Evolutionary conservation across 2,329 filamentous ascomycete genomes (phyloP), one percentile per base, ranked within the genome.

Genomic region (Sporothrix variecibatus): DNA sequence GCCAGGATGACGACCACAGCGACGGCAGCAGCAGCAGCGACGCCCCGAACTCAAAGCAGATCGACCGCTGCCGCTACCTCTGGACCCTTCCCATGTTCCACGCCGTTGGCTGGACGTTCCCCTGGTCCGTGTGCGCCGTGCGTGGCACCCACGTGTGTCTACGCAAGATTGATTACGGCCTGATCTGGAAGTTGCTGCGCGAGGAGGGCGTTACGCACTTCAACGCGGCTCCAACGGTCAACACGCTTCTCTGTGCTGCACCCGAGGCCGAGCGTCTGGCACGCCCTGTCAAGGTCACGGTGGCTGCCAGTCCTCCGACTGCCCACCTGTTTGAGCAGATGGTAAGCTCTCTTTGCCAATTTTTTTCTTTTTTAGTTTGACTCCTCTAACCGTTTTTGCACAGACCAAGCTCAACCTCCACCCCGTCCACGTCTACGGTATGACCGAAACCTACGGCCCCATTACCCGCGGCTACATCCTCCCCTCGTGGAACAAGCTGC

Each of bases 71-170:
- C 81, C 92, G 91, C 77, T 97, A 97, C 83, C 86, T 97, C 9
- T 97, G 94, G 94, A 98, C 93, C 3, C 84, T 98, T 38, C 95
- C 95, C 0, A 94, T 98, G 94, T 92, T 92, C 78, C 90, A 92
- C 78, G 89, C 90, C 43, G 84, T 90, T 69, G 90, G 88, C n/a
- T 96, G 93, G 94, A 95, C 93, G 0, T 97, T 95, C 79, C 94
- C 94, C 0, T 97, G 95, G 96, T 89, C 95, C 1, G 88, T 98
- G n/a, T 71, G 94, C 12, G 94, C 94, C 1, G 94, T 96, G 4
- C 88, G 96, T 75, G 96, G 95, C n/a, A 97, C 95, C 2, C 94
- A 98, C 82, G 94, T 97, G 81, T 98, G 95, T 79, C 86, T 99
- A 23, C 89, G 96, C 75, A 98, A 97, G 85, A 94, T 99, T 77